These are phyloP conservation scores for Cordyceps javanica DNA, from an alignment of 2,329 filamentous ascomycete genomes.

Conservation along the genomic window DNA sequence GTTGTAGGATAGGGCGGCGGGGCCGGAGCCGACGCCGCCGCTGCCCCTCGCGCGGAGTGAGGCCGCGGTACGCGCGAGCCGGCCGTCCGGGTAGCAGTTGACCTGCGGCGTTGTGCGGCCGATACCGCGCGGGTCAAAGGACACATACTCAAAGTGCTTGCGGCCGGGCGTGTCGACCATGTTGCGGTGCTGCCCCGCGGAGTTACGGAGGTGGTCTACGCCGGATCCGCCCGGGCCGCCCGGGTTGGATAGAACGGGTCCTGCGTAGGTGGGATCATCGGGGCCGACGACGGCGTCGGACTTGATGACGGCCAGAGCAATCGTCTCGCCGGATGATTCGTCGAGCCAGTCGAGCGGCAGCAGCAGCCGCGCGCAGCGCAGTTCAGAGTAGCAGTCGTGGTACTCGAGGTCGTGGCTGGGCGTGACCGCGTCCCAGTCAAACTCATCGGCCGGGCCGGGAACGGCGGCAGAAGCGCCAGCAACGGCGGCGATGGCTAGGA, in stretches of 20 bases:
- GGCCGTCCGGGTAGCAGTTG: conserved; percentile 31
- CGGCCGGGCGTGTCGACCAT: conserved; percentile 21
- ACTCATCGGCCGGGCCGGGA: too few relatives aligned
- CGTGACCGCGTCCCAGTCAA: conserved; percentile 31
- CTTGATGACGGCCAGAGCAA: conserved; percentile 36
- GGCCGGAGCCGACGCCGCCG: conserved; percentile 19
- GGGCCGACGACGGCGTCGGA: conserved; percentile 33
- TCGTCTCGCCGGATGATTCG: conserved; percentile 21
- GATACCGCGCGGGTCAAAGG: conserved; percentile 40
- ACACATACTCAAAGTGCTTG: conserved; percentile 35
- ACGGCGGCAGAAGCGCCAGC: background rate
- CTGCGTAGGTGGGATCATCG: conserved; percentile 33
- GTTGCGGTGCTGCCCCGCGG: conserved; percentile 25
- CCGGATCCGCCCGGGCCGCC: conserved; percentile 40
- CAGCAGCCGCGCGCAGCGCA: conserved; percentile 35
- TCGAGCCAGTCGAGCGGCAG: conserved; percentile 39
- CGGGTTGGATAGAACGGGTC: conserved; percentile 38
- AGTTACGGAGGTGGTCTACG: conserved; percentile 21
- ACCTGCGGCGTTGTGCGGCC: conserved; percentile 29
- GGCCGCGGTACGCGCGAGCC: conserved; percentile 24
- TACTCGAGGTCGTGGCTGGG: conserved; percentile 32
- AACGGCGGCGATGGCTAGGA: background rate
- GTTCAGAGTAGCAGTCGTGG: conserved; percentile 32
- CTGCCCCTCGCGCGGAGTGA: conserved; percentile 26
- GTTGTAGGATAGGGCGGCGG: conserved; percentile 20